Evolutionary conservation across 2,329 filamentous ascomycete genomes (phyloP), one percentile per base, ranked within the genome.

Genomic region (Fusarium aywerte): DNA sequence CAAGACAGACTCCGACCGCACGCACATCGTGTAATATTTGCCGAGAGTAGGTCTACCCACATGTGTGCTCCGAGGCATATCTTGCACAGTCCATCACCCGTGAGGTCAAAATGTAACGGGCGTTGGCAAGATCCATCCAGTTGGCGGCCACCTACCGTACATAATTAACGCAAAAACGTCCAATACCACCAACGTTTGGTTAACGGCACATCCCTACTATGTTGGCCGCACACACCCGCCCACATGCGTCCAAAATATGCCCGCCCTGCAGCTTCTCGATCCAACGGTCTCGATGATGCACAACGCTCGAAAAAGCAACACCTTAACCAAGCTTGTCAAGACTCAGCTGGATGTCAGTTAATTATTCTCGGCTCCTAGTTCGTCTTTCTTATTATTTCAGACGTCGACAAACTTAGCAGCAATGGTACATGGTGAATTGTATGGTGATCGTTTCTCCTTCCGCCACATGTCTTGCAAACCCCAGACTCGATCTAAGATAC

Each of bases 261-360:
- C 67, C 61, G 60, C 53, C 67, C 67, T 72, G 70, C 70, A 72
- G 68, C 58, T 53, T 58, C 51, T 69, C 65, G 70, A 71, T 66
- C 63, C 61, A 73, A 72, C 67, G 68, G 70, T 49, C 55, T 51
- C 58, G 58, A 58, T 63, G 56, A 68, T 72, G 67, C 68, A 71
- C 57, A 52, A 45, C 42, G 64, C 70, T 65, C 64, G 42, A 68
- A 68, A 68, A 66, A 62, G 66, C 59, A 68, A 62, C 56, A 40
- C 56, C 45, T 40, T 59, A 48, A 44, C 32, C 13, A 49, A 42
- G 33, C 32, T 45, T 49, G 33, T 36, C 44, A 40, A 58, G 33
- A 36, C 49, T 58, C 44, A 58, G 58, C 58, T 55, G 56, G 60
- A 55, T 62, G 36, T 33, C 53, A 47, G n/a, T 43, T 43, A 7